phyloP scores from a whole-genome alignment of 2,329 filamentous ascomycete species.

The Ceratocystiopsis sp. region DNA sequence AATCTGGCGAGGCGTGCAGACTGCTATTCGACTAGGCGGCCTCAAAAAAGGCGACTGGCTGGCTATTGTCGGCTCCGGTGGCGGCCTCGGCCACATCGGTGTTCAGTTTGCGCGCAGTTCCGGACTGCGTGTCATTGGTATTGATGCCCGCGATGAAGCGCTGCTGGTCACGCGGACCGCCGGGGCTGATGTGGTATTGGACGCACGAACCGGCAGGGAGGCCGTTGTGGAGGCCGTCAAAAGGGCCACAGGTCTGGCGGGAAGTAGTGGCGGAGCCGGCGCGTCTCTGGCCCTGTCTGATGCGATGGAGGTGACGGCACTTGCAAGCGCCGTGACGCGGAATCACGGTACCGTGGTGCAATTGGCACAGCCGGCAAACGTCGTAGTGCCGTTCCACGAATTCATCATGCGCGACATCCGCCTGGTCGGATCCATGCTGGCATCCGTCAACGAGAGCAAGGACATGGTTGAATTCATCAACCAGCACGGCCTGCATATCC shows the following conservation, averaged over 20 bases:
- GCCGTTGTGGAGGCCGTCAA: conserved; percentile 16
- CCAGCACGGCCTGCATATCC: conserved; percentile 28
- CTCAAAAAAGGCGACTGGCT: conserved; percentile 19
- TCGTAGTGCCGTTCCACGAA: conserved; percentile 24
- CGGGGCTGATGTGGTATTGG: conserved; percentile 26
- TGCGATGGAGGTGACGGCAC: conserved; percentile 28
- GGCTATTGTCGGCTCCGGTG: conserved; percentile 30
- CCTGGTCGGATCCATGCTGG: conserved; percentile 28
- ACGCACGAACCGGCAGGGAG: conserved; percentile 23
- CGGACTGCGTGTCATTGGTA: conserved; percentile 33
- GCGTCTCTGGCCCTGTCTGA: conserved; percentile 38
- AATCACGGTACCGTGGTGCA: conserved; percentile 43
- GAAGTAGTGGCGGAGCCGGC: conserved; percentile 28
- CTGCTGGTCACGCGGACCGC: conserved; percentile 18
- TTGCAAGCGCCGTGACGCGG: conserved; percentile 36
- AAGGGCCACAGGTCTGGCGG: conserved; percentile 19
- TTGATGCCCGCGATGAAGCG: conserved; percentile 25
- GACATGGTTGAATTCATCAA: conserved; percentile 30
- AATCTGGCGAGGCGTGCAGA: conserved; percentile 27
- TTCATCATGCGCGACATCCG: conserved; percentile 36
- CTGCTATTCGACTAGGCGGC: conserved; percentile 14
- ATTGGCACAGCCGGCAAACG: conserved; percentile 32
- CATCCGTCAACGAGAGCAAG: conserved; percentile 23
- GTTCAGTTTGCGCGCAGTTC: conserved; percentile 29
- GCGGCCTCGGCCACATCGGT: conserved; percentile 36